Evolutionary conservation across 2,329 filamentous ascomycete species (phyloP).

Genomic region (Colletotrichum salicis): DNA sequence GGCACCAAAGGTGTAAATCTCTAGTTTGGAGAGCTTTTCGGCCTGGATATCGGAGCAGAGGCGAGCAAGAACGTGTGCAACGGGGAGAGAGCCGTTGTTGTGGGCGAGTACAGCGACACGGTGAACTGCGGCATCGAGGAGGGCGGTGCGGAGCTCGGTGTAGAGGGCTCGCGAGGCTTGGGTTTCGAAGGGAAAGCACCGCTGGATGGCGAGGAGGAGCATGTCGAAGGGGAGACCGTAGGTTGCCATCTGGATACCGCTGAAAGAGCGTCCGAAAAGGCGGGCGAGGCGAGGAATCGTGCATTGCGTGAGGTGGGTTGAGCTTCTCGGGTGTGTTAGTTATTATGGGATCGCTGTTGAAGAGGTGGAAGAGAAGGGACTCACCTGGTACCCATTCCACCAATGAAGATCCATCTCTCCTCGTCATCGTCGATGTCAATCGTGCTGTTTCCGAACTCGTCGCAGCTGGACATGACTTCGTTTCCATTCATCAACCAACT

Average conservation of each 20-base stretch:
- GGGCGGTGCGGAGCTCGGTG: constrained; percentile 46
- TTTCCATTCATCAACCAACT: constrained; percentile 44
- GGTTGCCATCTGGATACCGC: constrained; percentile 60
- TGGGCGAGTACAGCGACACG: constrained; percentile 53
- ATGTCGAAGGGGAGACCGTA: constrained; percentile 65
- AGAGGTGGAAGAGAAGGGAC: neutral
- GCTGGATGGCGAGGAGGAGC: constrained; percentile 48
- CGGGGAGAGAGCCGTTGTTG: constrained; percentile 50
- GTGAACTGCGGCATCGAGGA: constrained; percentile 45
- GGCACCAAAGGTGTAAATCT: constrained; percentile 57
- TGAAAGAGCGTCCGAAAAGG: constrained; percentile 54
- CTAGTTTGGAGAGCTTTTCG: constrained; percentile 49
- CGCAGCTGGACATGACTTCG: constrained; percentile 37
- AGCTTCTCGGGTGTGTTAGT: constrained; percentile 35
- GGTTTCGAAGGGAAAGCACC: constrained; percentile 44
- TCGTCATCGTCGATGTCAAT: constrained; percentile 42
- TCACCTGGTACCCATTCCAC: constrained; percentile 47
- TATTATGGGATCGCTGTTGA: neutral
- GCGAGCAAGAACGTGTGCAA: constrained; percentile 48
- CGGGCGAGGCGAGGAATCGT: constrained; percentile 48
- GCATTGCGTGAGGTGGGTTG: constrained; percentile 42
- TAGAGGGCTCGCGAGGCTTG: constrained; percentile 47
- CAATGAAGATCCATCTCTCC: constrained; percentile 49
- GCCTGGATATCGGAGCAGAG: constrained; percentile 51
- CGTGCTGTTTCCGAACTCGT: constrained; percentile 41